Evolutionary conservation across 2,329 filamentous ascomycete genomes (phyloP), one percentile per base, ranked within the genome.

Genomic region (Penicillium sp.): DNA sequence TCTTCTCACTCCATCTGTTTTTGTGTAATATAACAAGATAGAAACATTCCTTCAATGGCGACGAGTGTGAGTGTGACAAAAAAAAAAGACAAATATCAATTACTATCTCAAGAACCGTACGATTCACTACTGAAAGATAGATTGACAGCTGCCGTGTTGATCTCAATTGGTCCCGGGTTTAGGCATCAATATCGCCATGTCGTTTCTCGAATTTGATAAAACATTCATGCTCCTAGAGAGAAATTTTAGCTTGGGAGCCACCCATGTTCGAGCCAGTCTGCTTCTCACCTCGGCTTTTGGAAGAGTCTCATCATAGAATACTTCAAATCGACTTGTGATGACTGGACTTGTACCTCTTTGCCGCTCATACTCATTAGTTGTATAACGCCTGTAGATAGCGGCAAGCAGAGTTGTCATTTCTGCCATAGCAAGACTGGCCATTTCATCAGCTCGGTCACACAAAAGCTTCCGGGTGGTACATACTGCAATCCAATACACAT

Each of bases 321-420:
- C 58, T 49, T 74, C 71, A 54, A 67, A 73, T 41, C 72, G 63
- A 14, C 63, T 68, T 14, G 69, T 74, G 33, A 71, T 67, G 50
- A 66, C 70, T 14, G 70, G 71, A 2, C 56, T 60, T 31, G 67
- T 51, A 36, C 64, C 58, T 35, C 67, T 66, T 2, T 62, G 59
- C 69, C 6, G 70, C 66, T 31, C 62, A 54, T 19, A 61, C 59
- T 40, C 62, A 1, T 79, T 82, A 3, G 50, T 69, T 62, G 49
- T 27, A 36, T 81, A 83, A 31, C 66, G 70, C 51, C 77, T 67
- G 65, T 83, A 82, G 4, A 83, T 61, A 1, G 78, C 76, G 4
- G 79, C 74, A 1, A 79, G 66, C 7, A 83, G 65, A 1, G 78
- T 79, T 1, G 77, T 79, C 79, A 83, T 82, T 63, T 83, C 81